These are phyloP conservation scores for Gossypium raimondii DNA, from an alignment of 345 rosid genomes.

Conservation along the genomic window DNA sequence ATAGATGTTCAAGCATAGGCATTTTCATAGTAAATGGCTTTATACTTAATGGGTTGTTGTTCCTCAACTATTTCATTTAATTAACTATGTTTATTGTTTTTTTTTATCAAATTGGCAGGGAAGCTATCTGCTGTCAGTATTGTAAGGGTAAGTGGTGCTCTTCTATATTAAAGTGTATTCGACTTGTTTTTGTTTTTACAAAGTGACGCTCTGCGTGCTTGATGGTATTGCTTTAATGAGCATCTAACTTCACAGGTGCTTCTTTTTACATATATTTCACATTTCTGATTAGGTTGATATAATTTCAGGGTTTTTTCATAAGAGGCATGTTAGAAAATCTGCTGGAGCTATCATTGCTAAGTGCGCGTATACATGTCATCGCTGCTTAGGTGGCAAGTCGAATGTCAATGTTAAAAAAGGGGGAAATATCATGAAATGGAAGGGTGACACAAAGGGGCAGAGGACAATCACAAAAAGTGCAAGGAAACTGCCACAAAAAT, in stretches of 20 bases:
- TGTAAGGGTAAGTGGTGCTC: constrained; percentile 63
- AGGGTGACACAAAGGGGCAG: constrained; percentile 32
- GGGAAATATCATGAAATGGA: constrained; percentile 28
- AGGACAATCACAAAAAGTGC: constrained; percentile 31
- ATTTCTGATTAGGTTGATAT: constrained; percentile 9
- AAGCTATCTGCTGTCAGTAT: constrained; percentile 73
- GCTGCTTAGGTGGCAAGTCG: constrained; percentile 45
- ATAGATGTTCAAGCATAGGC: neutral
- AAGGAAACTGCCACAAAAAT: constrained; percentile 38
- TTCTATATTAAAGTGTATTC: constrained; percentile 10
- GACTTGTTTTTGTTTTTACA: neutral
- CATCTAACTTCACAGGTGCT: neutral
- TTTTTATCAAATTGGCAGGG: constrained; percentile 48
- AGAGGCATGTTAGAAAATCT: constrained; percentile 64
- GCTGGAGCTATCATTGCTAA: constrained; percentile 38
- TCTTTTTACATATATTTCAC: neutral
- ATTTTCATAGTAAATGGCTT: neutral
- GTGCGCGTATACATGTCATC: constrained; percentile 57
- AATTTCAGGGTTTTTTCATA: constrained; percentile 74
- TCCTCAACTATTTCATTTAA: neutral
- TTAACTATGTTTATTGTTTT: neutral
- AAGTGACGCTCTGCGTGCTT: neutral
- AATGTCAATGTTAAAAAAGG: constrained; percentile 11
- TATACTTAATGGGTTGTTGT: neutral
- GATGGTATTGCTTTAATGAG: neutral